These are phyloP conservation scores for Hymenoscyphus occultus DNA, from an alignment of 2,329 filamentous ascomycete species.

Conservation along the genomic window DNA sequence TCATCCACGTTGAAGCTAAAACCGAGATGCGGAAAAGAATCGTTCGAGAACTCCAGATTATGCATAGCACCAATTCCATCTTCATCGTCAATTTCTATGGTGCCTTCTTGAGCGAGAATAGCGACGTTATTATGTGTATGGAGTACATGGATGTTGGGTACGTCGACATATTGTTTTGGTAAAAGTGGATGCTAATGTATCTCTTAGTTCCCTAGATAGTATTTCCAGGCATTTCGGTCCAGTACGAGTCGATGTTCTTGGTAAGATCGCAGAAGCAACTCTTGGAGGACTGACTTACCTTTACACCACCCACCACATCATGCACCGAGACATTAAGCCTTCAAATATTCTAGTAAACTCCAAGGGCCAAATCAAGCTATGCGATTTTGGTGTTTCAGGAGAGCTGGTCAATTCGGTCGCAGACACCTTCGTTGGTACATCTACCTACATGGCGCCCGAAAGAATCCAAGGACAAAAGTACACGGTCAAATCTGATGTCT, in stretches of 20 bases:
- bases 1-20: conserved; percentile 97
- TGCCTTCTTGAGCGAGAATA: conserved; percentile 92
- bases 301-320: conserved; percentile 93
- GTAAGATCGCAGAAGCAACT: conserved; percentile 95
- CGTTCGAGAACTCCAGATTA: conserved; percentile 94
- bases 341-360: conserved; percentile 98
- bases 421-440: conserved; percentile 96
- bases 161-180: conserved; percentile 36
- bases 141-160: conserved; percentile 99
- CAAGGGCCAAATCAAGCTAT: conserved; percentile 90
- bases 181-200: conserved; percentile 31
- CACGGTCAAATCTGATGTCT: conserved; percentile 97
- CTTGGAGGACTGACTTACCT: conserved; percentile 92
- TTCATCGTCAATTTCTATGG: conserved; percentile 98
- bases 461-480: conserved; percentile 96
- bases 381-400: conserved; percentile 97
- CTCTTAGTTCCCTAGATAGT: conserved; percentile 75
- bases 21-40: conserved; percentile 96
- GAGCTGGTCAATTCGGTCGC: conserved; percentile 97
- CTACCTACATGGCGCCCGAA: conserved; percentile 98
- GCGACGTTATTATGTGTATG: conserved; percentile 99
- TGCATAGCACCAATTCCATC: conserved; percentile 95
- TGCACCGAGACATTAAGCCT: conserved; percentile 98
- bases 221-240: conserved; percentile 95
- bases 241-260: conserved; percentile 90